These are phyloP conservation scores for Lasiosphaeris hirsuta DNA, from an alignment of 495 filamentous ascomycete species.

Conservation along the genomic window DNA sequence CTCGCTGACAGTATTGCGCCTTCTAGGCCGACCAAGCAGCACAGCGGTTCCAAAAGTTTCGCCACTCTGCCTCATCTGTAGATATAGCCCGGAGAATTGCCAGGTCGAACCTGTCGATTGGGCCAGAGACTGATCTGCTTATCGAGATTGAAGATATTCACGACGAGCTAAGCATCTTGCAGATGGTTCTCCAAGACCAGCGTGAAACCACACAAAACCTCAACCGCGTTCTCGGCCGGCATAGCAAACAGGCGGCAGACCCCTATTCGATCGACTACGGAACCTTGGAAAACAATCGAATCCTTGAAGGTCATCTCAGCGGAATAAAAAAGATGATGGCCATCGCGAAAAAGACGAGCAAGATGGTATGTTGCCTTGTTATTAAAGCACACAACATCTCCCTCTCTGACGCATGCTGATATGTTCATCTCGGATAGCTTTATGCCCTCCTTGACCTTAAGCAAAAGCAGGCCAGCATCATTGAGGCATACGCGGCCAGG, in stretches of 20 bases:
- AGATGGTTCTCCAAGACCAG: slow-evolving; percentile 1
- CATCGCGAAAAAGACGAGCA: not conserved
- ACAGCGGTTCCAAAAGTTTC: too few relatives aligned
- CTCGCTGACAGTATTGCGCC: too few relatives aligned
- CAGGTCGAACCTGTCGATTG: too few relatives aligned
- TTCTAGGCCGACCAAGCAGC: too few relatives aligned
- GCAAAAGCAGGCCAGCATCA: slow-evolving; percentile 3
- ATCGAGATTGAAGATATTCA: slow-evolving; percentile 6
- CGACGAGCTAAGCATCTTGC: slow-evolving; percentile 1
- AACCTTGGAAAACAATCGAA: not conserved
- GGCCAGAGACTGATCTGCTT: too few relatives aligned
- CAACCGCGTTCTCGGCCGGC: not conserved
- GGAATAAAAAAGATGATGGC: not conserved
- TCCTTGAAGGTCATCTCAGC: slow-evolving; percentile 1
- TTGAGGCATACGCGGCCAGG: not conserved
- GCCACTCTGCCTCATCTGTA: too few relatives aligned
- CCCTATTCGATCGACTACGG: not conserved
- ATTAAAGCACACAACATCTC: not conserved
- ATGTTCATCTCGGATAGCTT: not conserved
- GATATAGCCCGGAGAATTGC: too few relatives aligned
- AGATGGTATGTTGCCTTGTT: not conserved
- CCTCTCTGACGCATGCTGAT: not conserved
- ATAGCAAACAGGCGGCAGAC: not conserved
- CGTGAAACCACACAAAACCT: not conserved
- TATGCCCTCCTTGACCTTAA: not conserved